phyloP scores from a whole-genome alignment of 192 early-diverging fungal species.

The Phlyctochytrium bullatum region DNA sequence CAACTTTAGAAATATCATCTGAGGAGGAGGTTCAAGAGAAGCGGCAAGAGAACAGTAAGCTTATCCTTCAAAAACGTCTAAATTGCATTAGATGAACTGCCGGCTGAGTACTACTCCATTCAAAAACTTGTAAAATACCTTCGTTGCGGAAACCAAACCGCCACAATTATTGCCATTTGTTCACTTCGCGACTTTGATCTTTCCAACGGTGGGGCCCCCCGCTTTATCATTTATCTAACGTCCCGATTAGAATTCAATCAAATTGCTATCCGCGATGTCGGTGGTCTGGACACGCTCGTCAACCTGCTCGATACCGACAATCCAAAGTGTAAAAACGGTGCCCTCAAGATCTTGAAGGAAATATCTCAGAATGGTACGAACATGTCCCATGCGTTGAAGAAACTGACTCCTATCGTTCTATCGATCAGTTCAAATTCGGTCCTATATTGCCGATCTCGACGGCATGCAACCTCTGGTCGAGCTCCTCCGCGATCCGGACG shows the following conservation, averaged over 20 bases:
- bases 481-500: slow-evolving; percentile 50
- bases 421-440: slow-evolving; percentile 49
- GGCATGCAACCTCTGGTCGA: slow-evolving; percentile 63
- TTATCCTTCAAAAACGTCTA: slow-evolving; percentile 20
- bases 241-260: slow-evolving; percentile 52
- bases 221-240: slow-evolving; percentile 3
- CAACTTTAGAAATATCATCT: slow-evolving; percentile 27
- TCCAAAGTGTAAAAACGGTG: slow-evolving; percentile 62
- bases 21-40: slow-evolving; percentile 60
- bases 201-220: slow-evolving; percentile 39
- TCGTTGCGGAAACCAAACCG: slow-evolving; percentile 62
- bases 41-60: slow-evolving; percentile 54
- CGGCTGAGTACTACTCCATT: slow-evolving; percentile 62
- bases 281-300: slow-evolving; percentile 59
- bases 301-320: slow-evolving; percentile 66
- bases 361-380: slow-evolving; percentile 57
- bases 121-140: slow-evolving; percentile 65
- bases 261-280: slow-evolving; percentile 62
- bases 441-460: slow-evolving; percentile 56
- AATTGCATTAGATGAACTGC: slow-evolving; percentile 48
- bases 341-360: slow-evolving; percentile 58
- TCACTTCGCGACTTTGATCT: slow-evolving; percentile 62
- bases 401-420: background rate
- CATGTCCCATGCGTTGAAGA: slow-evolving; percentile 5
- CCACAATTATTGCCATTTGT: slow-evolving; percentile 67